Percentiles rank a stretch among this genome's conserved stretches.
These are phyloP conservation scores for Aspergillus sp. DNA, from an alignment of 2,329 filamentous ascomycete species.

Conservation along the genomic window DNA sequence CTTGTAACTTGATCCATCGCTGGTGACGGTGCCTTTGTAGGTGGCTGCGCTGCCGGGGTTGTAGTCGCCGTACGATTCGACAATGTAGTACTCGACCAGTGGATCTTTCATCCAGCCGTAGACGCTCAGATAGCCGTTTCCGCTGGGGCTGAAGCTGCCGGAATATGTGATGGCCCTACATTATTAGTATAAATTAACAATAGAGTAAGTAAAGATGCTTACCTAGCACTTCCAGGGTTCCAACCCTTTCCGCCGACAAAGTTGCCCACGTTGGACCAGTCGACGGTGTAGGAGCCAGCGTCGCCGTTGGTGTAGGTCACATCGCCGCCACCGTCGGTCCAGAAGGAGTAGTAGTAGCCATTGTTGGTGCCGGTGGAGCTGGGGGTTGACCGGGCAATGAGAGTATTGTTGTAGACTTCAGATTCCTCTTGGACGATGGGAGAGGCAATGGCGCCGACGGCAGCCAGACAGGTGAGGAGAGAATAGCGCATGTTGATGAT, in stretches of 20 bases:
- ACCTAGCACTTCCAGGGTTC: slow-evolving; percentile 50
- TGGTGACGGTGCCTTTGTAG: slow-evolving; percentile 29
- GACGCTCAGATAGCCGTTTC: slow-evolving; percentile 29
- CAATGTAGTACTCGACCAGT: slow-evolving; percentile 35
- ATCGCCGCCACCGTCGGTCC: slow-evolving; percentile 42
- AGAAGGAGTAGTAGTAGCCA: slow-evolving; percentile 48
- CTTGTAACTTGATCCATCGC: slow-evolving; percentile 33
- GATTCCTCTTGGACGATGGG: no score
- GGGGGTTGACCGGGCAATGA: no score
- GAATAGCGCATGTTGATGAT: no score
- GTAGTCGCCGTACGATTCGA: slow-evolving; percentile 30
- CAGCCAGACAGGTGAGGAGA: no score
- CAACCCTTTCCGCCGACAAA: slow-evolving; percentile 58
- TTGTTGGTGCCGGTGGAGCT: no score
- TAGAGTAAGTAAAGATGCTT: slow-evolving; percentile 8
- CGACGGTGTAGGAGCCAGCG: slow-evolving; percentile 41
- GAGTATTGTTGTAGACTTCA: no score
- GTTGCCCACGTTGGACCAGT: slow-evolving; percentile 47
- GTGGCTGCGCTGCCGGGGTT: slow-evolving; percentile 24
- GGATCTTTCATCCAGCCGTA: slow-evolving; percentile 40
- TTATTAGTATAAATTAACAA: not conserved
- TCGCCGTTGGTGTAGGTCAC: slow-evolving; percentile 44
- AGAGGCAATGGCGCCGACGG: no score
- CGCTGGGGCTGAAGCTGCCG: slow-evolving; percentile 24
- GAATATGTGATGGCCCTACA: slow-evolving; percentile 22